These are phyloP conservation scores for Phytophthora chlamydospora DNA, from an alignment of 352 stramenopile species.

Conservation along the genomic window DNA sequence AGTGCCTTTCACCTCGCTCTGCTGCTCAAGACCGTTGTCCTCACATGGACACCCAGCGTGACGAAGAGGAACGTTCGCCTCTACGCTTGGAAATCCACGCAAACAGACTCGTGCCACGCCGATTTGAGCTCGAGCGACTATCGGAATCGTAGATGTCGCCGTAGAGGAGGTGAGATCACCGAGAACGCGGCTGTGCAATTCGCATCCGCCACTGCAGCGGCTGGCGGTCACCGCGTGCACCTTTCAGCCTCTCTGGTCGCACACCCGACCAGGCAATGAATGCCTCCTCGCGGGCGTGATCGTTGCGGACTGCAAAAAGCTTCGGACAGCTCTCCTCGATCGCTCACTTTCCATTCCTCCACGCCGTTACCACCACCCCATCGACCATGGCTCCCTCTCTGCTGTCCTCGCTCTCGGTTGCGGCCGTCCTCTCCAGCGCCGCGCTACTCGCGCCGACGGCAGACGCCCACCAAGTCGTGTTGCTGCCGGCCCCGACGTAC, in stretches of 20 bases:
- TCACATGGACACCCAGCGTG: too few species aligned
- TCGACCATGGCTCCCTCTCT: slow-evolving; percentile 27
- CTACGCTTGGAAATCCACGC: neutral
- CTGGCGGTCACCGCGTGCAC: slow-evolving; percentile 19
- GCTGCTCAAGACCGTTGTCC: too few species aligned
- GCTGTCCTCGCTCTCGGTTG: slow-evolving; percentile 32
- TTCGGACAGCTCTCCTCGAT: neutral
- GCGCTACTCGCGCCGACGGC: slow-evolving; percentile 30
- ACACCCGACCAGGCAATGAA: slow-evolving; percentile 21
- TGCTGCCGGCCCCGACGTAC: slow-evolving; percentile 48
- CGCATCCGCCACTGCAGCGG: slow-evolving; percentile 15
- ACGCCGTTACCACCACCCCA: slow-evolving; percentile 1
- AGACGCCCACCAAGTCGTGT: slow-evolving; percentile 49
- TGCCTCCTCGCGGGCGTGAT: slow-evolving; percentile 10
- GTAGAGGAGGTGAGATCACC: slow-evolving; percentile 25
- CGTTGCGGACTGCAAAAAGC: slow-evolving; percentile 13
- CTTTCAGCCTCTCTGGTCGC: slow-evolving; percentile 10
- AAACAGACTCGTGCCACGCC: neutral
- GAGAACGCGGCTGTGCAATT: slow-evolving; percentile 14
- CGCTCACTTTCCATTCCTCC: slow-evolving; percentile 23
- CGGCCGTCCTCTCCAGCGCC: slow-evolving; percentile 29
- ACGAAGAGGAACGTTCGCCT: too few species aligned
- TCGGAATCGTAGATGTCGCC: slow-evolving; percentile 8
- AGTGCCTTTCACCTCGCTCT: too few species aligned
- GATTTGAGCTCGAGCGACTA: slow-evolving; percentile 13